Base-by-base conservation (phyloP, 306 rosid genomes). In the Gillenia trifoliata region DNA sequence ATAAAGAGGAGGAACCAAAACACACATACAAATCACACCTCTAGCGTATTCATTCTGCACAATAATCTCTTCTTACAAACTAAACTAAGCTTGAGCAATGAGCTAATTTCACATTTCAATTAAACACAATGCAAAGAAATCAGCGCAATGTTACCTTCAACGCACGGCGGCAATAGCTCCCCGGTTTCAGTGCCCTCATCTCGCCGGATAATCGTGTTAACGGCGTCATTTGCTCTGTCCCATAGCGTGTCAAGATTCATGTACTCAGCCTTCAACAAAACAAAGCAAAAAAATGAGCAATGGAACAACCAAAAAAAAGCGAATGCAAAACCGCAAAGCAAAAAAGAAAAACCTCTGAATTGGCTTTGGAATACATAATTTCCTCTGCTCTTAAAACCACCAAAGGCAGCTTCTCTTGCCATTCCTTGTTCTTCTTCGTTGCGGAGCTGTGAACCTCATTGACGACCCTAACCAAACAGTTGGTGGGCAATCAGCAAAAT, bases 291-390 rank as follows among this genome's bases (percentile, higher is more conserved):
- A 77, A 70, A 83, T 66, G 81, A 79, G 66, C 17, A 73, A 49
- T 38, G 7, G 23, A 34, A 75, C 26, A 57, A 19, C 61, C 29
- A 74, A 47, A 15, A 73, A 73, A 15, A 71, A 40, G 23, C 15
- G 17, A n/a, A 23, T 31, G n/a, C 36, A 70, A 81, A 49, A 71
- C 82, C 75, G 64, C 63, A 57, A 59, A 3, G 7, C 34, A 64
- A 67, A 69, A 75, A 4, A 55, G 31, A 77, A 40, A 77, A 10
- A 92, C 99, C 98, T 95, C 99, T 26, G 99, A 95, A 84, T 90
- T 90, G 30, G 99, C 99, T 77, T 95, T 95, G 75, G 99, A 95
- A 83, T 95, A 95, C 93, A 95, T 90, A 83, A 95, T 95, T 88
- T 92, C 97, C 79, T 95, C 99, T 33, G 98, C 99, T 82, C 71